Percentiles rank a stretch among this genome's conserved stretches.
Conservation (phyloP, 129 eudicot species). For the Helianthus tuberosus region DNA sequence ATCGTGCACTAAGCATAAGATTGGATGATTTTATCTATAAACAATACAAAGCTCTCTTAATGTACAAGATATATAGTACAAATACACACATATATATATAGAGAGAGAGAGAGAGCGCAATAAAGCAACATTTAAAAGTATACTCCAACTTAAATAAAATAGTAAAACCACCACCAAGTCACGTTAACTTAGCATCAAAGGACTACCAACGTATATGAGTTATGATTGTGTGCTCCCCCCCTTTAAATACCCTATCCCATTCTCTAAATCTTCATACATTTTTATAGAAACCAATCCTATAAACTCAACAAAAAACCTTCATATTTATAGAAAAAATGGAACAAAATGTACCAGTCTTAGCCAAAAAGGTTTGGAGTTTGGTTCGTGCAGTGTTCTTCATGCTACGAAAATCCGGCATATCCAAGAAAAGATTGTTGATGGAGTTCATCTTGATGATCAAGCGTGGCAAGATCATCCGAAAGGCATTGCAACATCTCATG, state of each 20-base stretch:
- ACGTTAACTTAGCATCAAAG: slow-evolving; percentile 29
- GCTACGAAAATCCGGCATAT: slow-evolving; percentile 44
- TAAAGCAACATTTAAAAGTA: slow-evolving; percentile 5
- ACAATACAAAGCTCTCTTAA: neutral
- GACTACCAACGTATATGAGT: neutral
- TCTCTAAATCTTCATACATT: neutral
- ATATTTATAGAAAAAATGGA: slow-evolving; percentile 44
- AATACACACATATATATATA: neutral
- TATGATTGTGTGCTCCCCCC: neutral
- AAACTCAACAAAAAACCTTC: slow-evolving; percentile 17
- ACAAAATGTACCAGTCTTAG: slow-evolving; percentile 40
- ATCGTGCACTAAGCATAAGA: no score
- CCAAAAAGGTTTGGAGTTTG: slow-evolving; percentile 50
- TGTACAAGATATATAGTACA: slow-evolving; percentile 4
- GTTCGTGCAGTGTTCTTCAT: slow-evolving; percentile 44
- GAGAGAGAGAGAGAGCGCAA: neutral
- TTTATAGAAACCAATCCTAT: neutral
- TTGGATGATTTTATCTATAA: slow-evolving; percentile 9
- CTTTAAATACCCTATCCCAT: slow-evolving; percentile 25
- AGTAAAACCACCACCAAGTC: slow-evolving; percentile 4
- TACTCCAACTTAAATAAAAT: neutral
- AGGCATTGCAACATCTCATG: slow-evolving; percentile 44
- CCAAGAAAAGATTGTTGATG: slow-evolving; percentile 31
- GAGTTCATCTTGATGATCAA: slow-evolving; percentile 48
- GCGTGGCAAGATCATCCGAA: slow-evolving; percentile 53